Conservation (phyloP, 208 protist species). For the Wallacemonas sp. region DNA sequence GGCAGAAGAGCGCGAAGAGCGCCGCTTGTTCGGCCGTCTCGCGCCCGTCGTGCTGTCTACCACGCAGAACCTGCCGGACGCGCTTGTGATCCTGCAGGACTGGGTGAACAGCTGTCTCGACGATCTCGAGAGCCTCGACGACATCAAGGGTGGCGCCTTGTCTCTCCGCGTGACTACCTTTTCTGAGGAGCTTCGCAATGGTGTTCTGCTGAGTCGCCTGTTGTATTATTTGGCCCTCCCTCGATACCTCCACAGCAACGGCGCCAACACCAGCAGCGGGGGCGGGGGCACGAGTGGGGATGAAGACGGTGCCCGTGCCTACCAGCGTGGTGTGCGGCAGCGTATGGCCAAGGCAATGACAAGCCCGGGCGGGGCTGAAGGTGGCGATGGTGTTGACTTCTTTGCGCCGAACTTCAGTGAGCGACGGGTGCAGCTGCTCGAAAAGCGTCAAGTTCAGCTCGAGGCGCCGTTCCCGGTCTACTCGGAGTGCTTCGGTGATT, state of each 20-base stretch:
- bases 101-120: slow-evolving; percentile 88
- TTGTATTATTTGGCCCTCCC: slow-evolving; percentile 89
- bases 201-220: slow-evolving; percentile 78
- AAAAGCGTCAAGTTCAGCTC: slow-evolving; percentile 79
- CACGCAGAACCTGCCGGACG: slow-evolving; percentile 63
- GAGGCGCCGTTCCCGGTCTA: slow-evolving; percentile 85
- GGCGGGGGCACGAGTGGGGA: slow-evolving; percentile 20
- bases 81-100: slow-evolving; percentile 78
- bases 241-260: slow-evolving; percentile 63
- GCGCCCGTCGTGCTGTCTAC: slow-evolving; percentile 80
- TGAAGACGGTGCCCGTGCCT: not conserved
- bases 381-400: slow-evolving; percentile 1
- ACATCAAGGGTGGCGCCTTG: slow-evolving; percentile 71
- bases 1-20: slow-evolving; percentile 41
- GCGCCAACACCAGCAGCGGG: slow-evolving; percentile 25
- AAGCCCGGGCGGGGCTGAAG: not conserved
- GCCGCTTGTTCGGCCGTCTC: slow-evolving; percentile 78
- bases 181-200: slow-evolving; percentile 81
- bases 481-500: slow-evolving; percentile 83
- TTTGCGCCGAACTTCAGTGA: slow-evolving; percentile 37
- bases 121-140: slow-evolving; percentile 80
- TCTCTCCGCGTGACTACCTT: slow-evolving; percentile 70
- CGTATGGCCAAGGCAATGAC: not conserved
- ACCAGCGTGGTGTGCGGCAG: slow-evolving; percentile 2
- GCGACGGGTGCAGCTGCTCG: slow-evolving; percentile 66